Evolutionary conservation across 2,329 filamentous ascomycete genomes (phyloP).

Genomic region (Zasmidium cellare): DNA sequence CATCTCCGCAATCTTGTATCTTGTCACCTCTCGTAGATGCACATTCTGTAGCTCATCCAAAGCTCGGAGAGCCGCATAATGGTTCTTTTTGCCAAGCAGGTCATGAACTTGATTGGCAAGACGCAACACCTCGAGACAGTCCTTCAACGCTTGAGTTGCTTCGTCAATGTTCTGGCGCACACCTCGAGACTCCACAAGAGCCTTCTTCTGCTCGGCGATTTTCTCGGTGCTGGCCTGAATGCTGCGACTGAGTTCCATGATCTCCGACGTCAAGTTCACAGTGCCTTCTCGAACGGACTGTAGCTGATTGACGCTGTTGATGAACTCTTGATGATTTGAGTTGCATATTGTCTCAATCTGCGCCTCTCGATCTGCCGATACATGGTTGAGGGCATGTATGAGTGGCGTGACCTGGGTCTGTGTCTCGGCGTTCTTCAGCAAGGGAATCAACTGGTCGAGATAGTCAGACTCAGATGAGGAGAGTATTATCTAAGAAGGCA

Average conservation of each 20-base stretch:
- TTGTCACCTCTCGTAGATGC: conserved; percentile 88
- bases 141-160: conserved; percentile 80
- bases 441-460: conserved; percentile 90
- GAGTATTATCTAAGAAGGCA: conserved; percentile 72
- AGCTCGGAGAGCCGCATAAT: conserved; percentile 91
- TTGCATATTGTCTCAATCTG: conserved; percentile 95
- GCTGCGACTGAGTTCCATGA: conserved; percentile 86
- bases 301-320: conserved; percentile 90
- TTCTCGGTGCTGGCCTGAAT: conserved; percentile 95
- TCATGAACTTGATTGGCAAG: conserved; percentile 95
- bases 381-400: conserved; percentile 74
- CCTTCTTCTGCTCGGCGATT: conserved; percentile 90
- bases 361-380: conserved; percentile 80
- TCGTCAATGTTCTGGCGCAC: conserved; percentile 96
- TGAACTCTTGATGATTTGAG: conserved; percentile 95
- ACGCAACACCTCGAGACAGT: conserved; percentile 87
- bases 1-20: conserved; percentile 91
- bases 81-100: conserved; percentile 85
- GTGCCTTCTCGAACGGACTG: conserved; percentile 89
- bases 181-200: conserved; percentile 85
- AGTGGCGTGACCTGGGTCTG: conserved; percentile 67
- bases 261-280: conserved; percentile 83
- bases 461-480: conserved; percentile 91
- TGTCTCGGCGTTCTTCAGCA: conserved; percentile 82
- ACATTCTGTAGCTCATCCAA: conserved; percentile 96